These are phyloP conservation scores for Boletus rufocinnamomeus DNA, from an alignment of 768 basidiomycete genomes.

Conservation along the genomic window DNA sequence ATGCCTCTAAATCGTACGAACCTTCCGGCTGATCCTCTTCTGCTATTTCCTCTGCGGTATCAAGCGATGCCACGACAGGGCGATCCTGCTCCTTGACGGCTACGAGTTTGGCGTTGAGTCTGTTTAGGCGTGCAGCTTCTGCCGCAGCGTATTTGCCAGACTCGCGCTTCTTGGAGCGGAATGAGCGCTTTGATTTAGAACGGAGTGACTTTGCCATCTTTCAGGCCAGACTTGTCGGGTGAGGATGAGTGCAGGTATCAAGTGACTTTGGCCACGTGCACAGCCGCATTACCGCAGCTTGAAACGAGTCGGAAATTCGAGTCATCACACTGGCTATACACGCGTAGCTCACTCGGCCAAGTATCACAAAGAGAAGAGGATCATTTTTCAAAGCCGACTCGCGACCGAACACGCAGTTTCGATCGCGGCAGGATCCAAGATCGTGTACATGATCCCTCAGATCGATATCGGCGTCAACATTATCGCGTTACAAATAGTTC, in stretches of 20 bases:
- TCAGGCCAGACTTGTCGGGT: neutral
- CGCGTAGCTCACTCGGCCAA: neutral
- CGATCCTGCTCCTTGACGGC: constrained; percentile 43
- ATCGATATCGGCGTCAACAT: constrained; percentile 5
- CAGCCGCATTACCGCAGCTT: constrained; percentile 7
- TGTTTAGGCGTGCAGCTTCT: constrained; percentile 74
- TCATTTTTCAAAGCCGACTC: neutral
- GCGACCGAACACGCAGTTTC: neutral
- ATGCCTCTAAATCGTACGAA: constrained; percentile 47
- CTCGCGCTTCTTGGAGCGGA: constrained; percentile 76
- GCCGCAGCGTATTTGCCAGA: constrained; percentile 73
- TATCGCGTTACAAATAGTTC: constrained; percentile 6
- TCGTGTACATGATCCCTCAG: constrained; percentile 6
- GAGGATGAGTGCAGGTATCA: neutral
- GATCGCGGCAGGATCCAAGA: neutral
- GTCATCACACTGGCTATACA: neutral
- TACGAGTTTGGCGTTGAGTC: constrained; percentile 68
- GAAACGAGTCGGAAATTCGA: too few relatives aligned
- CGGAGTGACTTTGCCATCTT: constrained; percentile 80
- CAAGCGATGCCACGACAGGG: constrained; percentile 26
- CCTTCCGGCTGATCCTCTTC: constrained; percentile 46
- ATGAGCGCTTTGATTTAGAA: constrained; percentile 79
- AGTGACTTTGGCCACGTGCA: neutral
- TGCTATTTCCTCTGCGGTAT: constrained; percentile 35
- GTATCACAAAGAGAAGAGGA: neutral